Evolutionary conservation across 352 stramenopile genomes (phyloP).

Genomic region (Phytophthora brassicae): DNA sequence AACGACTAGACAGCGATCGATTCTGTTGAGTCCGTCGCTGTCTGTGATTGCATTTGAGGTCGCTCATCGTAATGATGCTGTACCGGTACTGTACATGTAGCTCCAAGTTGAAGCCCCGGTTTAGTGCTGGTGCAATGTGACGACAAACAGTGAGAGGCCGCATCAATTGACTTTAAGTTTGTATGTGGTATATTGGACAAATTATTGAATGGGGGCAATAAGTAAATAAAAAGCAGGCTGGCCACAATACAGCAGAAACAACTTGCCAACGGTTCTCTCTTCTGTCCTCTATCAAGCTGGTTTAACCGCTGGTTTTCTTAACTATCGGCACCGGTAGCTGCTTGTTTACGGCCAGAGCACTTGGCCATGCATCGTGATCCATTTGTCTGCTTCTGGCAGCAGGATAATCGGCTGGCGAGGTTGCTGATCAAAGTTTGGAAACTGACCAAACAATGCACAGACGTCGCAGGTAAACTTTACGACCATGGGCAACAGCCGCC

Average conservation of each 20-base stretch:
- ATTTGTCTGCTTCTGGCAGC: not conserved
- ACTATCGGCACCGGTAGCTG: no score
- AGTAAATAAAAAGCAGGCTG: no score
- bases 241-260: no score
- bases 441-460: not conserved
- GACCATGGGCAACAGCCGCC: not conserved
- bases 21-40: constrained; percentile 29
- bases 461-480: not conserved
- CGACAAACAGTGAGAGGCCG: constrained; percentile 19
- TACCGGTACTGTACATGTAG: no score
- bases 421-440: not conserved
- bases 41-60: not conserved
- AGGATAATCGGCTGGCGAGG: not conserved
- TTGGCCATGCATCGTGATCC: not conserved
- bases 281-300: not conserved
- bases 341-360: not conserved
- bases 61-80: no score
- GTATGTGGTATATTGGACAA: not conserved
- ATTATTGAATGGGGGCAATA: no score
- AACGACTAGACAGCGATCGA: constrained; percentile 13
- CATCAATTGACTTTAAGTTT: not conserved
- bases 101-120: constrained; percentile 13
- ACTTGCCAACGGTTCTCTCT: no score
- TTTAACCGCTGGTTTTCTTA: not conserved
- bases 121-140: constrained; percentile 8